phyloP scores from a whole-genome alignment of 164 flowering plant species.

The Tinospora cordifolia region DNA sequence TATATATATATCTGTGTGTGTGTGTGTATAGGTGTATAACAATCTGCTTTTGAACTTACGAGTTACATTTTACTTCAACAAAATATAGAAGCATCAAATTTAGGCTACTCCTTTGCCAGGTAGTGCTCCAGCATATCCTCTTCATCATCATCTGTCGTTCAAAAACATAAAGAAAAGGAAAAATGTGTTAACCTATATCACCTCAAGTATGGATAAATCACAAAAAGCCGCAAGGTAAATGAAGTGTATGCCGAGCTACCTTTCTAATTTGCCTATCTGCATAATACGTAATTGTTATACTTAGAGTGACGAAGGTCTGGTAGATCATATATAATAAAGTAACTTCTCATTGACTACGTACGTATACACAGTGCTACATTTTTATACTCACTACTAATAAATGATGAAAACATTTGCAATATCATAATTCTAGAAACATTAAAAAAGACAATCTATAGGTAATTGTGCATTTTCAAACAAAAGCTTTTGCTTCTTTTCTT shows the following conservation, averaged over 20 bases:
- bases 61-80: no score
- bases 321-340: no score
- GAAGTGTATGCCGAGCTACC: not conserved
- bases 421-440: no score
- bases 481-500: not conserved
- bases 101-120: constrained; percentile 51
- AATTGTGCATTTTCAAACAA: not conserved
- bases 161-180: not conserved
- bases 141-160: constrained; percentile 82
- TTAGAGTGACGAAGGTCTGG: not conserved
- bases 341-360: no score
- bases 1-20: no score
- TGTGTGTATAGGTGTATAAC: no score
- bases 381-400: no score
- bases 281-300: not conserved
- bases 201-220: not conserved
- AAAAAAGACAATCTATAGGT: no score
- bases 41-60: no score
- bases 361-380: no score
- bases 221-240: not conserved
- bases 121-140: constrained; percentile 97
- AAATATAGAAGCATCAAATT: not conserved
- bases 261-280: not conserved
- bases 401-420: no score
- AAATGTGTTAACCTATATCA: not conserved